A percentile compares a stretch with the other conserved stretches of the same genome.
phyloP scores from a whole-genome alignment of 2,329 filamentous ascomycete genomes.

The Aureobasidium zeae region DNA sequence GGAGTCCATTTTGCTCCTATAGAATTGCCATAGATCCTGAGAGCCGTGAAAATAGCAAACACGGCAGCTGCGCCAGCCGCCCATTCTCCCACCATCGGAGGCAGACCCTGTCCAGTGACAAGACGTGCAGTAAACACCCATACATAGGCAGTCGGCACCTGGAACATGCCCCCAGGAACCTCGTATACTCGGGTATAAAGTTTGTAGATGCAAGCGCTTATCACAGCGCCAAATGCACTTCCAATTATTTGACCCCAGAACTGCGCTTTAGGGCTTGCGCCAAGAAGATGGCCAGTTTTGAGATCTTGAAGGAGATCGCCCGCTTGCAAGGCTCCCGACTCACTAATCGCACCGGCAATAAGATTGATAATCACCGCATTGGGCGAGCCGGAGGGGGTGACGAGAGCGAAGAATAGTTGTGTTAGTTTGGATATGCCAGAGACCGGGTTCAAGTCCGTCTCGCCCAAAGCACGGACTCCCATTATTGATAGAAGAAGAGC shows the following conservation, averaged over 20 bases:
- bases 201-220: constrained; percentile 79
- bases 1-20: constrained; percentile 53
- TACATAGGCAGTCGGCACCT: constrained; percentile 88
- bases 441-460: constrained; percentile 93
- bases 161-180: constrained; percentile 81
- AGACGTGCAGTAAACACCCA: constrained; percentile 96
- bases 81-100: constrained; percentile 72
- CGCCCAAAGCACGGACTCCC: constrained; percentile 56
- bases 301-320: constrained; percentile 96
- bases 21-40: constrained; percentile 51
- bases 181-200: constrained; percentile 85
- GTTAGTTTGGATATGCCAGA: constrained; percentile 95
- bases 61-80: constrained; percentile 64
- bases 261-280: constrained; percentile 85
- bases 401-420: constrained; percentile 86
- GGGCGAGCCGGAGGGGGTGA: constrained; percentile 69
- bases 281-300: constrained; percentile 88
- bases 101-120: constrained; percentile 82
- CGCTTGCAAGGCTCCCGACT: constrained; percentile 81
- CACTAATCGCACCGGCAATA: constrained; percentile 79
- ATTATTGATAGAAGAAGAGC: constrained; percentile 59
- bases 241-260: constrained; percentile 96
- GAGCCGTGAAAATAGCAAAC: constrained; percentile 61
- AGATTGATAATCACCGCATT: constrained; percentile 93
- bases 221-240: constrained; percentile 71